These are phyloP conservation scores for Auricularia cornea DNA, from an alignment of 768 basidiomycete genomes.

Conservation along the genomic window DNA sequence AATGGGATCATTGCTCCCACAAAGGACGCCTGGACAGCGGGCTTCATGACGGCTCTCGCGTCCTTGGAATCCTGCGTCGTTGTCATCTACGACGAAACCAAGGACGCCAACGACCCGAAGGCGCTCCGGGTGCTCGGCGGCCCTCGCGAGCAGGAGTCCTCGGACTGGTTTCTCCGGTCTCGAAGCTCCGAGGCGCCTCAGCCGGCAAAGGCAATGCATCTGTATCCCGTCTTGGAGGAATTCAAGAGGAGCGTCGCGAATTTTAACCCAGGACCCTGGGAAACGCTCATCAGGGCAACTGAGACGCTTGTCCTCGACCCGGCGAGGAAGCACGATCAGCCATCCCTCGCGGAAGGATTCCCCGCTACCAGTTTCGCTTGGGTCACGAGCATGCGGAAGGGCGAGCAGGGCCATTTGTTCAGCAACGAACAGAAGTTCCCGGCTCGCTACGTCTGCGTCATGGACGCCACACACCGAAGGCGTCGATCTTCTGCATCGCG, in stretches of 20 bases:
- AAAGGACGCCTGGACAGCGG: neutral
- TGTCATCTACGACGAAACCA: neutral
- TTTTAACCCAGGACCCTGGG: neutral
- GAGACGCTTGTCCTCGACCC: neutral
- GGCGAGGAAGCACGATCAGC: neutral
- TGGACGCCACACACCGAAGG: neutral
- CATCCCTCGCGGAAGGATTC: neutral
- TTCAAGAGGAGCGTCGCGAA: too few relatives aligned
- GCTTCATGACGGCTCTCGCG: neutral
- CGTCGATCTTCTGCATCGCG: neutral
- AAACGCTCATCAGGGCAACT: neutral
- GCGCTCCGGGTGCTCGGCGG: neutral
- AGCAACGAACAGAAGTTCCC: neutral
- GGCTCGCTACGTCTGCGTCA: neutral
- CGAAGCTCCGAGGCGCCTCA: neutral
- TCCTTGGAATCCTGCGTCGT: neutral
- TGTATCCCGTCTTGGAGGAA: too few relatives aligned
- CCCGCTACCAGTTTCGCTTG: neutral
- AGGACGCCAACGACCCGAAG: neutral
- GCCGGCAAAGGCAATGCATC: too few relatives aligned
- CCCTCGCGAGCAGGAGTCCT: neutral
- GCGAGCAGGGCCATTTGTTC: neutral
- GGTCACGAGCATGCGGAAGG: neutral
- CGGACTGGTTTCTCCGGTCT: neutral
- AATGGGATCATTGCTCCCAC: neutral